phyloP scores from a whole-genome alignment of 1,284 basidiomycete genomes.

The Apiotrichum gracile region DNA sequence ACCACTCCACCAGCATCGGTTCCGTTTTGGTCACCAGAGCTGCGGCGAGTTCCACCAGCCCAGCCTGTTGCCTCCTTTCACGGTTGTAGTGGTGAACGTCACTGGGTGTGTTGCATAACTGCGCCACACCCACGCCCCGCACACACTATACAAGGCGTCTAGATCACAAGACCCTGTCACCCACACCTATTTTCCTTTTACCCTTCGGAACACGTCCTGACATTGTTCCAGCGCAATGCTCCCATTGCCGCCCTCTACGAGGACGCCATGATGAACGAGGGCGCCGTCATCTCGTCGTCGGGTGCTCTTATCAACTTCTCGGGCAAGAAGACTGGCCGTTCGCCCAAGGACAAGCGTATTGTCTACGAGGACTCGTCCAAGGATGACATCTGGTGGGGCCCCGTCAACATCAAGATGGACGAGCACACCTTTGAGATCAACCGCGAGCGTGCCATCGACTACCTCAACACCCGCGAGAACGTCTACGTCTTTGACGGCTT shows the following conservation, averaged over 20 bases:
- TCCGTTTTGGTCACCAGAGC: too few relatives aligned
- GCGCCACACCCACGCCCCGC: too few relatives aligned
- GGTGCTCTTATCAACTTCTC: conserved; percentile 99
- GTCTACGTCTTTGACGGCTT: conserved; percentile 99
- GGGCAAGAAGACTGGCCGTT: conserved; percentile 97
- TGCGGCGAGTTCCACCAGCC: too few relatives aligned
- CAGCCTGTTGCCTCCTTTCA: too few relatives aligned
- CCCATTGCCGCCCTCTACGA: conserved; percentile 94
- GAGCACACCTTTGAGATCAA: conserved; percentile 98
- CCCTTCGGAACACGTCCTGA: too few relatives aligned
- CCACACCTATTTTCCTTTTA: too few relatives aligned
- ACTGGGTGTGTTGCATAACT: neutral
- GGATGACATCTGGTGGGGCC: conserved; percentile 99
- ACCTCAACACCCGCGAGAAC: conserved; percentile 96
- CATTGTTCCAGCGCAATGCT: conserved; percentile 80
- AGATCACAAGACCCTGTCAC: neutral
- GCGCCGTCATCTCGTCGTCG: conserved; percentile 91
- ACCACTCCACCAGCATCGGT: too few relatives aligned
- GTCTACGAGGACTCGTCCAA: conserved; percentile 97
- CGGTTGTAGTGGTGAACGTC: neutral
- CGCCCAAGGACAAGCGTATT: conserved; percentile 99
- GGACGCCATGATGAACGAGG: conserved; percentile 96
- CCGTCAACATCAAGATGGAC: conserved; percentile 99
- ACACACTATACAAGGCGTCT: too few relatives aligned
- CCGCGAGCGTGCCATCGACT: conserved; percentile 98